Conservation (phyloP, 768 basidiomycete species). For the Suillus luteus region DNA sequence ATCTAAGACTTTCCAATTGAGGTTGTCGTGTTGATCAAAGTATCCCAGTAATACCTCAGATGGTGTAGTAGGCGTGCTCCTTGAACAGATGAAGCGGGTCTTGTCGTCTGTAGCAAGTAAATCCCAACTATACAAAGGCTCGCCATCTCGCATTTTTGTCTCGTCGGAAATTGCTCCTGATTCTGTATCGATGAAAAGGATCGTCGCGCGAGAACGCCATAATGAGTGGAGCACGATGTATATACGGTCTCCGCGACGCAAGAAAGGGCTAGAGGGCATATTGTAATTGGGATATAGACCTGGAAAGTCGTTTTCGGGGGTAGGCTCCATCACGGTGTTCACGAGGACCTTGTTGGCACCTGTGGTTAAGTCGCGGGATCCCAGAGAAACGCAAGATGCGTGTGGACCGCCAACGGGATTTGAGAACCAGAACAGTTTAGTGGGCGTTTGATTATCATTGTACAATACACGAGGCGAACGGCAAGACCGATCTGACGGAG, state of each 20-base stretch:
- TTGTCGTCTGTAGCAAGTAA: constrained; percentile 51
- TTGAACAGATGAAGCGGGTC: constrained; percentile 45
- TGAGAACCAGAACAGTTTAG: constrained; percentile 53
- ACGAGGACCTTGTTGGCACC: constrained; percentile 35
- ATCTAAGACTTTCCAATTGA: constrained; percentile 45
- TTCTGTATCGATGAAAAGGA: constrained; percentile 47
- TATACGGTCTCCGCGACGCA: constrained; percentile 25
- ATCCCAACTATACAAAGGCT: constrained; percentile 51
- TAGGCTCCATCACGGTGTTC: constrained; percentile 42
- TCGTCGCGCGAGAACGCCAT: constrained; percentile 55
- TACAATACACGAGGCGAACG: constrained; percentile 59
- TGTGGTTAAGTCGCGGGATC: constrained; percentile 41
- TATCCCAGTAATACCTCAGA: constrained; percentile 52
- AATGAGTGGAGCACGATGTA: constrained; percentile 48
- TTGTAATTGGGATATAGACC: constrained; percentile 60
- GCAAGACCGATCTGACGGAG: constrained; percentile 45
- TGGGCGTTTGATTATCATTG: constrained; percentile 23
- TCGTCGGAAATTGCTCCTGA: constrained; percentile 43
- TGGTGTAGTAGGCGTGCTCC: constrained; percentile 50
- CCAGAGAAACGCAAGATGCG: constrained; percentile 53
- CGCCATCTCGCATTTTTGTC: constrained; percentile 17
- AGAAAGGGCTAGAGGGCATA: constrained; percentile 45
- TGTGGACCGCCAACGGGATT: constrained; percentile 61
- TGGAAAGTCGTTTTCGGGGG: constrained; percentile 45
- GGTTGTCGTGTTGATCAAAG: constrained; percentile 26